Conservation (phyloP, 1,284 basidiomycete genomes). For the Peniophora sp. region DNA sequence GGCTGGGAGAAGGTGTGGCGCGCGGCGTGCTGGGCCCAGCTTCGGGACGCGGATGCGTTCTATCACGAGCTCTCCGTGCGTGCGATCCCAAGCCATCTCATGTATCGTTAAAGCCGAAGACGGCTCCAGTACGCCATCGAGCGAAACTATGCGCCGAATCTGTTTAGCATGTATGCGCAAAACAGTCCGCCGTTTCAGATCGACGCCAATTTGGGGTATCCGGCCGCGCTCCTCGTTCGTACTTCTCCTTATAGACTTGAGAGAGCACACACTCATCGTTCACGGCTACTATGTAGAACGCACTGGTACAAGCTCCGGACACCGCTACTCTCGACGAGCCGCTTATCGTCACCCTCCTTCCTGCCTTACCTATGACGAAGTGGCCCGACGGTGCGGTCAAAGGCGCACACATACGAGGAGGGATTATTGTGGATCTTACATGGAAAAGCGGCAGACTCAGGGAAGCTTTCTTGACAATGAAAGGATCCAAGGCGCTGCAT, state of each 20-base stretch:
- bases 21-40: constrained; percentile 66
- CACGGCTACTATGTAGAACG: constrained; percentile 40
- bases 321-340: constrained; percentile 40
- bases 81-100: neutral
- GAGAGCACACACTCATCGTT: constrained; percentile 33
- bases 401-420: constrained; percentile 57
- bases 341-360: constrained; percentile 51
- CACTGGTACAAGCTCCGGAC: constrained; percentile 60
- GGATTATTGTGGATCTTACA: constrained; percentile 43
- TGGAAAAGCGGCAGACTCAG: constrained; percentile 46
- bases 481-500: constrained; percentile 26
- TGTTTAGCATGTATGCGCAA: constrained; percentile 54
- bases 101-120: neutral
- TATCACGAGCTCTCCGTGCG: constrained; percentile 59
- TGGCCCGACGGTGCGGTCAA: constrained; percentile 54
- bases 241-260: constrained; percentile 28
- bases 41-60: constrained; percentile 46
- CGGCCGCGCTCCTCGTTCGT: constrained; percentile 56
- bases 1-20: constrained; percentile 78
- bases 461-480: constrained; percentile 26
- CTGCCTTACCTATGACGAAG: constrained; percentile 47
- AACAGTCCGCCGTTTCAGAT: constrained; percentile 58
- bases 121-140: constrained; percentile 47
- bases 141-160: constrained; percentile 54
- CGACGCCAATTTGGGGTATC: constrained; percentile 66